phyloP scores from a whole-genome alignment of 1,139 yeast genomes.

The Sugiyamaella pinicola region DNA sequence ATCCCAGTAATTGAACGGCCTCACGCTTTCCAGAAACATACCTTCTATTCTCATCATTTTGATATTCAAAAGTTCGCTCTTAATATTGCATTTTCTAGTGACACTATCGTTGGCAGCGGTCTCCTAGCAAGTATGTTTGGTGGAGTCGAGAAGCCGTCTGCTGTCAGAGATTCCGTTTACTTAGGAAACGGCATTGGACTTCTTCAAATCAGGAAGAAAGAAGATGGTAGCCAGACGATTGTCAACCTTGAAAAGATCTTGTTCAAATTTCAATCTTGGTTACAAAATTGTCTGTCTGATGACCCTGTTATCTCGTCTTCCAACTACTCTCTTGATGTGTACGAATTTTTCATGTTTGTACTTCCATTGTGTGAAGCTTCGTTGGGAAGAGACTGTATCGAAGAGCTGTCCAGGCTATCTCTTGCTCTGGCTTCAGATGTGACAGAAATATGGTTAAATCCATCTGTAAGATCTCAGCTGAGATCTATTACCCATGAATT shows the following conservation, averaged over 20 bases:
- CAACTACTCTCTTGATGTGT: slow-evolving; percentile 7
- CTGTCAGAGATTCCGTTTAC: slow-evolving; percentile 3
- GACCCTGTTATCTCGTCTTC: background rate
- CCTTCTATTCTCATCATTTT: slow-evolving; percentile 9
- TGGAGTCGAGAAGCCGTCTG: background rate
- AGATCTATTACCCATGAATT: background rate
- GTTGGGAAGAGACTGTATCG: background rate
- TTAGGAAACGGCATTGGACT: slow-evolving; percentile 13
- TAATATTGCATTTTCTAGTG: slow-evolving; percentile 18
- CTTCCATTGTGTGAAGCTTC: slow-evolving; percentile 1
- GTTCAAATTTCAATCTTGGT: slow-evolving; percentile 4
- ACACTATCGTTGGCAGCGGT: slow-evolving; percentile 19
- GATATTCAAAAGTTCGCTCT: slow-evolving; percentile 20
- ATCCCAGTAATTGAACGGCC: background rate
- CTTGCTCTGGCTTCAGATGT: slow-evolving; percentile 9
- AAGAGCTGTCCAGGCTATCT: slow-evolving; percentile 8
- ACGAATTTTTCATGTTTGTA: slow-evolving; percentile 15
- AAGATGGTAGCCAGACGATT: background rate
- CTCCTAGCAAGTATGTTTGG: slow-evolving; percentile 1
- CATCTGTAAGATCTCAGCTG: background rate
- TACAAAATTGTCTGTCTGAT: background rate
- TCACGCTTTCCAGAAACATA: background rate
- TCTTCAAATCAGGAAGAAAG: background rate
- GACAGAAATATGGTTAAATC: slow-evolving; percentile 3
- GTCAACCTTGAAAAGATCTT: slow-evolving; percentile 1